phyloP scores from a whole-genome alignment of 768 basidiomycete species.

The Strobilomyces confusus region DNA sequence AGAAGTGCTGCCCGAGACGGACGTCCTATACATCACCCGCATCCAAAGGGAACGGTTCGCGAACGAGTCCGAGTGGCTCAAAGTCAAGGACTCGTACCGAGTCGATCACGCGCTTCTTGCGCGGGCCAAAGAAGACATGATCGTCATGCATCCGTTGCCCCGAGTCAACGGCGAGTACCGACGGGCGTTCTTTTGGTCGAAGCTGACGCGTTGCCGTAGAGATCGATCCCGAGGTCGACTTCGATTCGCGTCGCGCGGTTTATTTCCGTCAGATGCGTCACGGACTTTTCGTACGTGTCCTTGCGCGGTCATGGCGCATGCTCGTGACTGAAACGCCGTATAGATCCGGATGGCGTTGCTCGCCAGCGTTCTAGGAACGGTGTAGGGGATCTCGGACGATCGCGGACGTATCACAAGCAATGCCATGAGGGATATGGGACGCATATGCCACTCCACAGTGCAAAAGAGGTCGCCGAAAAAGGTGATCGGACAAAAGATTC shows the following conservation, averaged over 20 bases:
- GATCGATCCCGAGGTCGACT: slow-evolving; percentile 98
- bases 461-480: neutral
- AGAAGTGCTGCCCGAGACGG: slow-evolving; percentile 86
- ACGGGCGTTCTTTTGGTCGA: neutral
- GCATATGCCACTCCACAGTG: neutral
- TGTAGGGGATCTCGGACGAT: slow-evolving; percentile 4
- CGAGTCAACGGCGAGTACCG: slow-evolving; percentile 69
- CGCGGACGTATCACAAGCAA: neutral
- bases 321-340: neutral
- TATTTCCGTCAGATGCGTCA: slow-evolving; percentile 99
- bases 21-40: slow-evolving; percentile 95
- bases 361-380: slow-evolving; percentile 52
- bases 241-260: slow-evolving; percentile 87
- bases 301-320: neutral
- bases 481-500: neutral
- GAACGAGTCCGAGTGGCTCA: slow-evolving; percentile 77
- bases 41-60: slow-evolving; percentile 94
- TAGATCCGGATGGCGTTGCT: slow-evolving; percentile 82
- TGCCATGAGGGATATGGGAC: neutral
- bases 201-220: slow-evolving; percentile 44
- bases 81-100: slow-evolving; percentile 88
- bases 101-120: slow-evolving; percentile 93
- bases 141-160: slow-evolving; percentile 99
- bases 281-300: slow-evolving; percentile 82
- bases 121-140: slow-evolving; percentile 93